Evolutionary conservation across 192 early-diverging fungal genomes (phyloP).

Genomic region (Coemansia biformis): DNA sequence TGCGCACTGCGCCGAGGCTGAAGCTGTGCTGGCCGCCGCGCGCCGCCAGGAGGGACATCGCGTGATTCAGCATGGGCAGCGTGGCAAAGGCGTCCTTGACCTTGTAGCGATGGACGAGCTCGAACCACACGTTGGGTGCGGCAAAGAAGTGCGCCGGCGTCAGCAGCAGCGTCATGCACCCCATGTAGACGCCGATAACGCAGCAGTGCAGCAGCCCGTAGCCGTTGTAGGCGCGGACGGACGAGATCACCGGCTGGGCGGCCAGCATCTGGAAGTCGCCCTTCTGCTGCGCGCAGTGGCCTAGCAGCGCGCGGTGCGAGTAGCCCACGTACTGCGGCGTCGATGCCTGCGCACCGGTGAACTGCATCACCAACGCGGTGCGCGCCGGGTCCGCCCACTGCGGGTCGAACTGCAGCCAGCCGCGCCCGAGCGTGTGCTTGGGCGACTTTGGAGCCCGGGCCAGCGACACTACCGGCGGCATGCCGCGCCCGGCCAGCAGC

Average conservation of each 20-base stretch:
- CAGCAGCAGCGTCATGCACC: slow-evolving; percentile 60
- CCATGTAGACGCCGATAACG: slow-evolving; percentile 52
- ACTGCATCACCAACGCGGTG: slow-evolving; percentile 56
- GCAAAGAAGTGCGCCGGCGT: slow-evolving; percentile 58
- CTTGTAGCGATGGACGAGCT: slow-evolving; percentile 63
- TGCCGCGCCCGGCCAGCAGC: slow-evolving; percentile 28
- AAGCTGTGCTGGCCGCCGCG: slow-evolving; percentile 46
- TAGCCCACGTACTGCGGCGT: slow-evolving; percentile 48
- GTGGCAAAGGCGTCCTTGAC: slow-evolving; percentile 67
- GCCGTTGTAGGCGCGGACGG: slow-evolving; percentile 49
- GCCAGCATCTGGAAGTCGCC: slow-evolving; percentile 51
- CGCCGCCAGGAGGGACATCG: slow-evolving; percentile 55
- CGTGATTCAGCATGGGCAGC: slow-evolving; percentile 62
- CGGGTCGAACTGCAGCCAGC: slow-evolving; percentile 50
- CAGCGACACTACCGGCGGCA: slow-evolving; percentile 60
- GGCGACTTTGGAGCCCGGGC: slow-evolving; percentile 63
- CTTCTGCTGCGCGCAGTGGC: slow-evolving; percentile 44
- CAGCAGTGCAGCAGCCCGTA: slow-evolving; percentile 53
- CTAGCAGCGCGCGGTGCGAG: slow-evolving; percentile 36
- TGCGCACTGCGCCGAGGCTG: slow-evolving; percentile 53
- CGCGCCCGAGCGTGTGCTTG: slow-evolving; percentile 56
- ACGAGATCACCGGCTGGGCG: slow-evolving; percentile 38
- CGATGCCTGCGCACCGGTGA: slow-evolving; percentile 37
- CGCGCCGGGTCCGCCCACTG: slow-evolving; percentile 54
- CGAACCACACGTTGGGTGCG: slow-evolving; percentile 65